Evolutionary conservation across 1,139 yeast genomes (phyloP).

Genomic region (Saccharomycopsis hybrid): DNA sequence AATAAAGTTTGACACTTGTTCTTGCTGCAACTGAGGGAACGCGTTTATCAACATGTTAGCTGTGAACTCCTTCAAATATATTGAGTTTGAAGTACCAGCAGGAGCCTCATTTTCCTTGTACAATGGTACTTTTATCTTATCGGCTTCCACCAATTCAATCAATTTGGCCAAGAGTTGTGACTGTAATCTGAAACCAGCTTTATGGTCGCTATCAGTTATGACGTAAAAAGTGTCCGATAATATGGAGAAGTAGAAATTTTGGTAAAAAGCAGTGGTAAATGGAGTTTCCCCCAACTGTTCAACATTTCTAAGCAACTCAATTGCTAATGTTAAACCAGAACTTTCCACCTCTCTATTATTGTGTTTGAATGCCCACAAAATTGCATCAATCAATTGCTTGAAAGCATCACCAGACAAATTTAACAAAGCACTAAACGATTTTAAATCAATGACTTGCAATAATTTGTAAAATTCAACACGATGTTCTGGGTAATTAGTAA

Average conservation of each 20-base stretch:
- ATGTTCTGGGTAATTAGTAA: conserved; percentile 96
- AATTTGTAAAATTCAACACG: conserved; percentile 92
- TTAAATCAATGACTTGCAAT: conserved; percentile 76
- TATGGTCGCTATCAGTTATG: conserved; percentile 94
- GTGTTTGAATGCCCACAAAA: conserved; percentile 97
- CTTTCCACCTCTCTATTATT: conserved; percentile 94
- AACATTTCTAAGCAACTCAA: conserved; percentile 77
- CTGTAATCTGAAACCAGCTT: conserved; percentile 90
- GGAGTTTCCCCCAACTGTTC: conserved; percentile 71
- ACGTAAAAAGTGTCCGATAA: conserved; percentile 90
- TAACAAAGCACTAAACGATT: conserved; percentile 78
- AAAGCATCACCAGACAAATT: conserved; percentile 90
- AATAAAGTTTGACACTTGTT: conserved; percentile 77
- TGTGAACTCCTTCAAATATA: conserved; percentile 72
- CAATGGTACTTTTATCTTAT: conserved; percentile 68
- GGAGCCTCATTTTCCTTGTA: conserved; percentile 74
- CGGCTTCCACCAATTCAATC: conserved; percentile 75
- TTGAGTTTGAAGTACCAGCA: conserved; percentile 74
- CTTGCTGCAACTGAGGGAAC: conserved; percentile 82
- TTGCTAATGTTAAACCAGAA: conserved; percentile 74
- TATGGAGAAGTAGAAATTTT: conserved; percentile 82
- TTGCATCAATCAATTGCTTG: conserved; percentile 85
- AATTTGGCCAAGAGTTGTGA: conserved; percentile 77
- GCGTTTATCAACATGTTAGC: conserved; percentile 78
- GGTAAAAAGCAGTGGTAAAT: conserved; percentile 81